Conservation (phyloP, 164 flowering plant species). For the Macadamia tetraphylla region DNA sequence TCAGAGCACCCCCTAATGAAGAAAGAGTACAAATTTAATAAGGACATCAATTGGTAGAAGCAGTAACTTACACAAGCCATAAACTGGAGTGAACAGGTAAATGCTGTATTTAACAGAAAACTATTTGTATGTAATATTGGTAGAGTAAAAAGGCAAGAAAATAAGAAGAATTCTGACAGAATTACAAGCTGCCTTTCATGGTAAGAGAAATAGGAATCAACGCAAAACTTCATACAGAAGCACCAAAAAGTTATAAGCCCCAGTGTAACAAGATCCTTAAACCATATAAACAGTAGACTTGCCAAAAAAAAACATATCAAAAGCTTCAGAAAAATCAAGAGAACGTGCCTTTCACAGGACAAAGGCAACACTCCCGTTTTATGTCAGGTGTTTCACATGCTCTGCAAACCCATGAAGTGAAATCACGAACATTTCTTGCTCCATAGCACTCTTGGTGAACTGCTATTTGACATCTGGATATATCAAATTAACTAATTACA, state of each 20-base stretch:
- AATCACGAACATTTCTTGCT: conserved; percentile 63
- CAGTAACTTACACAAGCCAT: neutral
- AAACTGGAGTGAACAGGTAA: neutral
- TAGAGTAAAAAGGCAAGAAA: neutral
- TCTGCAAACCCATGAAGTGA: conserved; percentile 98
- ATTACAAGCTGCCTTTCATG: neutral
- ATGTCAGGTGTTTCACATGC: conserved; percentile 89
- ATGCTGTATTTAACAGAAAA: neutral
- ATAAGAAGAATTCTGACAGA: neutral
- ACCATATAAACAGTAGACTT: neutral
- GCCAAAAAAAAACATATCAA: neutral
- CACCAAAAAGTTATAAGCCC: neutral
- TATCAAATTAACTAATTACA: neutral
- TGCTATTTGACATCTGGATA: conserved; percentile 91
- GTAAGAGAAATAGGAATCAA: neutral
- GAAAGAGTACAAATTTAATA: neutral
- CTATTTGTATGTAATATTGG: neutral
- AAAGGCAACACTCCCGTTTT: conserved; percentile 88
- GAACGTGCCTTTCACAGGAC: conserved; percentile 93
- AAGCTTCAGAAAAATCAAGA: conserved; percentile 2
- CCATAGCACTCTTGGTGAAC: conserved; percentile 99
- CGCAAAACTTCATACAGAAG: neutral
- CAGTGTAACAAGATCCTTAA: neutral
- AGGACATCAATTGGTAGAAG: neutral
- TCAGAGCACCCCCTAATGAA: conserved; percentile 85